Base-by-base conservation (phyloP, 768 basidiomycete genomes). In the Suillus luteus region DNA sequence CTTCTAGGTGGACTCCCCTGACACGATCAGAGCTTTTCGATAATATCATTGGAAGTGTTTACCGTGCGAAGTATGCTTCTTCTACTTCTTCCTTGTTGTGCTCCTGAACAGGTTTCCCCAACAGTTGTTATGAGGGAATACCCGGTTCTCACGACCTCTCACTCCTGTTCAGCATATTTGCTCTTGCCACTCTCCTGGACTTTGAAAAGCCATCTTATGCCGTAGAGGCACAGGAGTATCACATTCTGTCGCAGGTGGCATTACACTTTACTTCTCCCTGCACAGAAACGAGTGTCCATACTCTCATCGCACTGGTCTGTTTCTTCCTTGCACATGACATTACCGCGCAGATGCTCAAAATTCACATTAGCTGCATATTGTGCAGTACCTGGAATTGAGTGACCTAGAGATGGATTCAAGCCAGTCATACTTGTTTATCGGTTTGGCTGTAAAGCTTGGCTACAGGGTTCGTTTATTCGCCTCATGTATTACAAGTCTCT, bases 171-270 rank as follows among this genome's bases (percentile, higher is more conserved):
- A 81, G 83, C 49, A 72, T 91, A 14, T 86, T 93, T 65, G 84
- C 89, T 6, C 79, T 92, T 31, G 90, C 83, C 0, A 75, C 81
- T 0, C 77, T 90, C n/a, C 86, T 90, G 66, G 87, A 90, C 69
- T 78, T 81, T 6, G 69, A 76, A 55, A 71, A 73, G 8, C 80
- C 81, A 1, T 77, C 85, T 44, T 83, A 82, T 67, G 78, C 82
- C 7, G 70, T 81, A 15, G 82, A 86, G 61, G 83, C 89, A 9
- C 79, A 85, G 44, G 86, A 88, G 59, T 92, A 86, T 68, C 87
- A 86, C 67, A 75, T 85, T 57, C 74, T 92, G 8, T 79, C 89
- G 3, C 81, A 85, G 1, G 80, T 85, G 2, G 76, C 85, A 2
- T 71, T 89, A 22, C 77, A 78, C 17, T 81, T 85, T 52, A 79